Conservation (phyloP, 2,329 filamentous ascomycete species). For the Clarireedia paspali region DNA sequence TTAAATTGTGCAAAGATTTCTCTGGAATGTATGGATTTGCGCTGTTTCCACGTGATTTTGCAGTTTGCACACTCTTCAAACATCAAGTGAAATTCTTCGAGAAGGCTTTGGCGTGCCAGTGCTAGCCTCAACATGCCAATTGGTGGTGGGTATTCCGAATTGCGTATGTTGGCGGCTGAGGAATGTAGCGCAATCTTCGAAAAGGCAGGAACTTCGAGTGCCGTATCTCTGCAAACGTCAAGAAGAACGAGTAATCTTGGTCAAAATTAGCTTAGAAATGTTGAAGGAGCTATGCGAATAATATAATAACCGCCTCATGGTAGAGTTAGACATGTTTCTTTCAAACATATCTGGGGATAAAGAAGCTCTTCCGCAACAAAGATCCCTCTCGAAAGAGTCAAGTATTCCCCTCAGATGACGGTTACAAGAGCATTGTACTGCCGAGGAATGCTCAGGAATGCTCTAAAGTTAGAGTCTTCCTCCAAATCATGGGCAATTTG, state of each 20-base stretch:
- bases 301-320: slow-evolving; percentile 1
- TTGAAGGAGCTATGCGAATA: not conserved
- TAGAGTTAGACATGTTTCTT: not conserved
- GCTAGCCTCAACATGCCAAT: slow-evolving; percentile 7
- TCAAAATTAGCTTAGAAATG: not conserved
- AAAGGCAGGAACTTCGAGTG: not conserved
- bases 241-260: not conserved
- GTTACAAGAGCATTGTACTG: not conserved
- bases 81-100: slow-evolving; percentile 9
- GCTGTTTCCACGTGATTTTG: slow-evolving; percentile 7
- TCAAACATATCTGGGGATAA: not conserved
- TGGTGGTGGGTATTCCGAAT: not conserved
- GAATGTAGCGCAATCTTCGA: slow-evolving; percentile 10
- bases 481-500: not conserved
- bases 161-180: not conserved
- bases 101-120: slow-evolving; percentile 5
- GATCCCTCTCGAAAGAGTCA: not conserved
- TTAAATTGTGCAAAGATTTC: slow-evolving; percentile 15
- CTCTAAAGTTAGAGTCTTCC: not conserved
- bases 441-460: not conserved
- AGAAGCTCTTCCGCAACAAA: not conserved
- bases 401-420: not conserved
- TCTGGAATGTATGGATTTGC: slow-evolving; percentile 15
- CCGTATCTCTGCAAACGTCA: slow-evolving; percentile 6
- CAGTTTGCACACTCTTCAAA: slow-evolving; percentile 9